A percentile compares a stretch with the other conserved stretches of the same genome.
Conservation (phyloP, 139 green algal genomes). For the Chlamydomonas eustigma region DNA sequence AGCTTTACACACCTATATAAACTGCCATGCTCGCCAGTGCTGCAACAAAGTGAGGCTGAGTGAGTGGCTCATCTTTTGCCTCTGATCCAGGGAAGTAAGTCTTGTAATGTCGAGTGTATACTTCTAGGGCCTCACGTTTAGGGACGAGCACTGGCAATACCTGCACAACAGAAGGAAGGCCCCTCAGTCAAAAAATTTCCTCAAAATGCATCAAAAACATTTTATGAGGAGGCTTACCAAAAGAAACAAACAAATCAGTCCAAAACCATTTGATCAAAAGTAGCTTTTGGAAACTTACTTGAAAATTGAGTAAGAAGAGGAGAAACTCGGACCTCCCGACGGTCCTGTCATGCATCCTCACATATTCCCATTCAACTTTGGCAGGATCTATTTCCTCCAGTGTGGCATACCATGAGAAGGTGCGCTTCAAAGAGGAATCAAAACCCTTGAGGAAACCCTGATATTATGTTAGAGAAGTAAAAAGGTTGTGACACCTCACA, state of each 20-base stretch:
- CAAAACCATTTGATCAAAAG: not conserved
- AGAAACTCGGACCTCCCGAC: not conserved
- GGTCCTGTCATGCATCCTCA: not conserved
- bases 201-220: too few species aligned
- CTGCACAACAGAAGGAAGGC: not conserved
- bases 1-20: not conserved
- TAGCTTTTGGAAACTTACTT: too few species aligned
- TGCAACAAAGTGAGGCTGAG: not conserved
- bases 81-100: not conserved
- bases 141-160: not conserved
- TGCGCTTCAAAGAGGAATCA: not conserved
- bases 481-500: too few species aligned
- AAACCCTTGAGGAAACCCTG: not conserved
- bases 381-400: not conserved
- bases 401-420: not conserved
- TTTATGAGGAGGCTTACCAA: too few species aligned
- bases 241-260: not conserved
- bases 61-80: not conserved
- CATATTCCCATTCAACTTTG: not conserved
- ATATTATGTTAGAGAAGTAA: too few species aligned
- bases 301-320: constrained; percentile 3
- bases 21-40: not conserved
- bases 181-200: not conserved
- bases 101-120: not conserved
- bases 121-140: constrained; percentile 4